Evolutionary conservation across 1,139 yeast genomes (phyloP).

Genomic region (Kluyveromyces sp.): DNA sequence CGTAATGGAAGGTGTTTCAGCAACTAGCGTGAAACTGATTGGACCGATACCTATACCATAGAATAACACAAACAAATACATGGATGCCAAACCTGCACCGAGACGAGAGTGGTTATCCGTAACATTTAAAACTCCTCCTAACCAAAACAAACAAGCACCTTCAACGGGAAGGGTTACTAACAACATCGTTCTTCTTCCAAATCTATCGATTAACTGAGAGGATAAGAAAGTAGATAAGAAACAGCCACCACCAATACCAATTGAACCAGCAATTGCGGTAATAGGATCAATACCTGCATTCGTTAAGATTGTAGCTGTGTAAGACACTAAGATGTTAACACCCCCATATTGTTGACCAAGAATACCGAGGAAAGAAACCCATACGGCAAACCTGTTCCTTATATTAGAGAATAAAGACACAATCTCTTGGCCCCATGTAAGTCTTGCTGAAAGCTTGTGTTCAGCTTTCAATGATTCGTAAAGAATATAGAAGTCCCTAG

Average conservation of each 20-base stretch:
- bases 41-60: conserved; percentile 53
- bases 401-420: conserved; percentile 39
- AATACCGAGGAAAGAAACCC: conserved; percentile 48
- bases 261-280: conserved; percentile 44
- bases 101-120: conserved; percentile 33
- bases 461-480: conserved; percentile 36
- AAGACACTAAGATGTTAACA: conserved; percentile 47
- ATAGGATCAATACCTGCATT: conserved; percentile 39
- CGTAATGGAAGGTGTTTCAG: conserved; percentile 48
- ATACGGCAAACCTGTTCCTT: conserved; percentile 47
- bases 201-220: conserved; percentile 45
- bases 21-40: conserved; percentile 49
- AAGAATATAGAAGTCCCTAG: conserved; percentile 43
- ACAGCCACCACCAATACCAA: conserved; percentile 53
- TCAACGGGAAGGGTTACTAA: conserved; percentile 44
- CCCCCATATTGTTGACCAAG: conserved; percentile 58
- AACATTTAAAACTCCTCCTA: conserved; percentile 44
- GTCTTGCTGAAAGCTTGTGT: conserved; percentile 32
- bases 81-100: conserved; percentile 40
- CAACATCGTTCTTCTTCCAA: conserved; percentile 47
- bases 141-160: conserved; percentile 41
- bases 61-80: conserved; percentile 41
- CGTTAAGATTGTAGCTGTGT: conserved; percentile 45
- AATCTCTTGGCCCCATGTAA: conserved; percentile 36
- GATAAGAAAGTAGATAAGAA: conserved; percentile 47